These are phyloP conservation scores for Fremontodendron californicum DNA, from an alignment of 345 rosid species.

Conservation along the genomic window DNA sequence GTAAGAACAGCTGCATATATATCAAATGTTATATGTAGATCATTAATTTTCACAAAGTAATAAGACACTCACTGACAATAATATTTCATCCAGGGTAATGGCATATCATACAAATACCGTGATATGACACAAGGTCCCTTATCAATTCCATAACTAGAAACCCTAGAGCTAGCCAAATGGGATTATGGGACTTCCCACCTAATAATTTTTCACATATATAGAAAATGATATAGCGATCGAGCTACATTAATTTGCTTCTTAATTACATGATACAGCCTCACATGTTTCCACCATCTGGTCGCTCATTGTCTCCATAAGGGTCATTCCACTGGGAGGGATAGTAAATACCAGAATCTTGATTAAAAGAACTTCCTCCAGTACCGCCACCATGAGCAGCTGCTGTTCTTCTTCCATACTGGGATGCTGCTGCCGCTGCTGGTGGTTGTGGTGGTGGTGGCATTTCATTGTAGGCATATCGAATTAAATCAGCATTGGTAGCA, in stretches of 20 bases:
- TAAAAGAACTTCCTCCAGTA: constrained; percentile 5
- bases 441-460: neutral
- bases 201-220: constrained; percentile 6
- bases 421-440: neutral
- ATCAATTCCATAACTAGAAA: constrained; percentile 8
- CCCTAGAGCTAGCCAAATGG: constrained; percentile 19
- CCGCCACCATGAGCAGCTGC: neutral
- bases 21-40: neutral
- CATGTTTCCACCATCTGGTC: constrained; percentile 22
- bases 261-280: neutral
- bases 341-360: constrained; percentile 18
- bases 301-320: constrained; percentile 14
- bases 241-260: neutral
- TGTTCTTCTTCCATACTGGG: constrained; percentile 25
- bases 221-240: too few species aligned
- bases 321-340: constrained; percentile 27
- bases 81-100: neutral
- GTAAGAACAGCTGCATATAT: neutral
- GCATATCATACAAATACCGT: neutral
- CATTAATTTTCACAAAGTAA: neutral
- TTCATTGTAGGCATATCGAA: constrained; percentile 31
- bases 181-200: neutral
- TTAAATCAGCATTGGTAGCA: constrained; percentile 52
- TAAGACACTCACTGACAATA: neutral
- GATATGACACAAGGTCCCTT: constrained; percentile 5